Evolutionary conservation across 2,329 filamentous ascomycete species (phyloP).

Genomic region (Pyrenophora tritici-repentis): DNA sequence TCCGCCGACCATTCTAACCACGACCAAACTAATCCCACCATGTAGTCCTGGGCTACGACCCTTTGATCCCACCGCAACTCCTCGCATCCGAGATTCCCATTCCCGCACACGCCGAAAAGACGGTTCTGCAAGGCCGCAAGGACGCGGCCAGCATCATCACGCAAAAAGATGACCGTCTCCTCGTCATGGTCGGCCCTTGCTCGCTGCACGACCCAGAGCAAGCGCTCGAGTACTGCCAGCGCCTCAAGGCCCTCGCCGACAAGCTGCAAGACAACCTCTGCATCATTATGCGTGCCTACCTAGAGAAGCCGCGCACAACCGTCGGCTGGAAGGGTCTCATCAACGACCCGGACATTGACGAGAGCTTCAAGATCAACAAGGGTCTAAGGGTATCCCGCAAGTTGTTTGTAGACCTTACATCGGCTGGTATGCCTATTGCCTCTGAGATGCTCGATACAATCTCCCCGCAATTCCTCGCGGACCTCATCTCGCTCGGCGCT

Average conservation of each 20-base stretch:
- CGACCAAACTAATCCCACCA: constrained; percentile 23
- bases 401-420: constrained; percentile 89
- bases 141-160: constrained; percentile 76
- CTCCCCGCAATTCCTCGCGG: constrained; percentile 94
- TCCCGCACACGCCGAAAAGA: constrained; percentile 63
- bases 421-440: constrained; percentile 88
- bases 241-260: constrained; percentile 75
- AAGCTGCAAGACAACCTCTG: constrained; percentile 82
- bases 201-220: constrained; percentile 92
- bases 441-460: constrained; percentile 99
- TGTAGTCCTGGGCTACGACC: constrained; percentile 89
- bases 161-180: constrained; percentile 79
- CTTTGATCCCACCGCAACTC: constrained; percentile 85
- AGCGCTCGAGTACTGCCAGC: constrained; percentile 84
- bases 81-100: constrained; percentile 83
- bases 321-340: constrained; percentile 99
- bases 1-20: not conserved
- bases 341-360: constrained; percentile 97
- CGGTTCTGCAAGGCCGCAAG: constrained; percentile 72
- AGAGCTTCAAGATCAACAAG: constrained; percentile 99
- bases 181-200: constrained; percentile 94
- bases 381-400: constrained; percentile 89
- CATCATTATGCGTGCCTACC: constrained; percentile 97
- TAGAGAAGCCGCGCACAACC: constrained; percentile 97
- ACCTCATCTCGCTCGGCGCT: constrained; percentile 92